Percentiles rank a stretch among this genome's conserved stretches.
Evolutionary conservation across 805 yeast species (phyloP).

Genomic region (Wickerhamomyces alni): DNA sequence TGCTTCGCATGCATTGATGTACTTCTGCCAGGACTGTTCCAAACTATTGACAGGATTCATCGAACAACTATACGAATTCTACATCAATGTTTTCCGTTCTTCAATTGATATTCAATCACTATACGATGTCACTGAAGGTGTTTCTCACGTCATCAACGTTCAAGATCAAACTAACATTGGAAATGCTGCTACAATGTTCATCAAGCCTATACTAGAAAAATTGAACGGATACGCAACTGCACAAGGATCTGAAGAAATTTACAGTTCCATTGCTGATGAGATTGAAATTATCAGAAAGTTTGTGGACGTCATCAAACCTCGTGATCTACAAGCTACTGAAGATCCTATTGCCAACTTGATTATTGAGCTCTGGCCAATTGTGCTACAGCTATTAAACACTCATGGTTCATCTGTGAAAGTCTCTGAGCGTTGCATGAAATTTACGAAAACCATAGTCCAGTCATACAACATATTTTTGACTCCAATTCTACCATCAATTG

Average conservation of each 20-base stretch:
- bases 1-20: constrained; percentile 90
- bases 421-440: constrained; percentile 70
- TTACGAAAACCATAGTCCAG: constrained; percentile 59
- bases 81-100: constrained; percentile 43
- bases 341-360: constrained; percentile 51
- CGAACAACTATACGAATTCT: constrained; percentile 71
- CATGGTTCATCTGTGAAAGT: constrained; percentile 57
- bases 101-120: constrained; percentile 61
- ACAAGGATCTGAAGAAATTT: constrained; percentile 29
- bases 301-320: constrained; percentile 49
- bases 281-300: constrained; percentile 64
- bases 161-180: constrained; percentile 49
- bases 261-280: constrained; percentile 57
- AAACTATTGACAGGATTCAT: constrained; percentile 54
- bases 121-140: constrained; percentile 81
- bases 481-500: constrained; percentile 58
- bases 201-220: constrained; percentile 55
- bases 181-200: constrained; percentile 53
- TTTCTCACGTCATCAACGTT: constrained; percentile 72
- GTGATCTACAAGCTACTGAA: constrained; percentile 17
- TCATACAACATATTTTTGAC: constrained; percentile 50
- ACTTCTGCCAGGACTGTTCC: constrained; percentile 89
- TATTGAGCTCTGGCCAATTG: constrained; percentile 56
- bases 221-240: constrained; percentile 25
- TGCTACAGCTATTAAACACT: constrained; percentile 40